Evolutionary conservation across 495 filamentous ascomycete species (phyloP).

Genomic region (Neurospora hispaniola): DNA sequence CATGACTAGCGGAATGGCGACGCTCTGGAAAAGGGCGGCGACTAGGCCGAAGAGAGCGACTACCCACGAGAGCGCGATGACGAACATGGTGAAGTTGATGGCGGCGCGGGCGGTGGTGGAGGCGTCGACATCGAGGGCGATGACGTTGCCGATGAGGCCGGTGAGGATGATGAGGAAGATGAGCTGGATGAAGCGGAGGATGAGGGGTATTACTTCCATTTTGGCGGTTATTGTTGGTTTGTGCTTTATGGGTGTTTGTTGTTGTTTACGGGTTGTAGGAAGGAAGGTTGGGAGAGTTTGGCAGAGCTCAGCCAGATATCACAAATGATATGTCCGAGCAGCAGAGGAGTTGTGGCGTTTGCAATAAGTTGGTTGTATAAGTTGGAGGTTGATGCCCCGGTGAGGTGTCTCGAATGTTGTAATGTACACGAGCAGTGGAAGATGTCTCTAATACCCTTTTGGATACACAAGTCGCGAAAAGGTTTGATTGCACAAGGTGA

Average conservation of each 20-base stretch:
- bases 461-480: neutral
- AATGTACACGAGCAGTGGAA: neutral
- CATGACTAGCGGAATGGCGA: conserved; percentile 24
- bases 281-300: neutral
- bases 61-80: conserved; percentile 34
- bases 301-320: neutral
- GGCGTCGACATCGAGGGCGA: conserved; percentile 30
- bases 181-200: conserved; percentile 32
- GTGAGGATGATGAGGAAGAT: conserved; percentile 34
- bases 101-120: conserved; percentile 26
- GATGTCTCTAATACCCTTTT: neutral
- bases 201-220: conserved; percentile 28
- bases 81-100: conserved; percentile 43
- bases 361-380: neutral
- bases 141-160: conserved; percentile 40
- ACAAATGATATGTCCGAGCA: neutral
- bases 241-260: neutral
- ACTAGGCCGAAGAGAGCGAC: conserved; percentile 27
- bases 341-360: neutral
- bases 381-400: neutral
- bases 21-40: conserved; percentile 20
- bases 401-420: neutral
- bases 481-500: neutral
- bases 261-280: neutral
- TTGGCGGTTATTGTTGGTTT: conserved; percentile 2